A percentile compares a stretch with the other conserved stretches of the same genome.
Conservation (phyloP, 2,329 filamentous ascomycete genomes). For the Pestalotiopsis sp. region DNA sequence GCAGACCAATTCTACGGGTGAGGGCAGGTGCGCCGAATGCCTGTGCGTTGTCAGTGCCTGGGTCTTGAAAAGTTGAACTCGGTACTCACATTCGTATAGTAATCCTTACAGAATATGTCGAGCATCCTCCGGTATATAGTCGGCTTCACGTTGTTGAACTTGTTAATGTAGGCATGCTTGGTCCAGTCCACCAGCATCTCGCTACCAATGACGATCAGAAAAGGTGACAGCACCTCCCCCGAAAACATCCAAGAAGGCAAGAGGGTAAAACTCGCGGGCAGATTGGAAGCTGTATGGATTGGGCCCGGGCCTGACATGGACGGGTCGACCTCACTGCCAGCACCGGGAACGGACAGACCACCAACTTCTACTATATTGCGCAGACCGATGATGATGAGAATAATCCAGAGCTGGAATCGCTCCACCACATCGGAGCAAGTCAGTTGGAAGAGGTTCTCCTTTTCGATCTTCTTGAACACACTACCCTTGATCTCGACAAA, state of each 20-base stretch:
- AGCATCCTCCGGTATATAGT: slow-evolving; percentile 86
- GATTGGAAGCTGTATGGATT: slow-evolving; percentile 70
- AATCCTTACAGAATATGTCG: slow-evolving; percentile 95
- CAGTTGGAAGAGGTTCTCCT: slow-evolving; percentile 95
- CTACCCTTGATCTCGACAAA: slow-evolving; percentile 99
- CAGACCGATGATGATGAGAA: slow-evolving; percentile 93
- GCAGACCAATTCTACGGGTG: slow-evolving; percentile 85
- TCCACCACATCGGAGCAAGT: slow-evolving; percentile 97
- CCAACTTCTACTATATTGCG: slow-evolving; percentile 96
- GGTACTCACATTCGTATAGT: slow-evolving; percentile 83
- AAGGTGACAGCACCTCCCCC: slow-evolving; percentile 88
- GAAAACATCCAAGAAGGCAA: slow-evolving; percentile 77
- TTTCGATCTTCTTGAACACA: slow-evolving; percentile 98
- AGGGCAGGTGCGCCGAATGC: slow-evolving; percentile 91
- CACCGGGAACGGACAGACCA: slow-evolving; percentile 68
- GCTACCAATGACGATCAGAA: slow-evolving; percentile 89
- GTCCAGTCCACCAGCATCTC: slow-evolving; percentile 97
- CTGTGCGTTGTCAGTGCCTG: slow-evolving; percentile 40
- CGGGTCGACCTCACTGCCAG: slow-evolving; percentile 49
- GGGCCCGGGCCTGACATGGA: slow-evolving; percentile 58
- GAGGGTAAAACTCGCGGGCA: slow-evolving; percentile 89
- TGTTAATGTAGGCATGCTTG: slow-evolving; percentile 97
- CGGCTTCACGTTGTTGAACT: slow-evolving; percentile 97
- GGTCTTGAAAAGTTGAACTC: background rate
- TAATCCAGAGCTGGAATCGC: slow-evolving; percentile 95